A percentile compares a stretch with the other conserved stretches of the same genome.
phyloP scores from a whole-genome alignment of 257 asterid genomes.

The Solanum virginianum region DNA sequence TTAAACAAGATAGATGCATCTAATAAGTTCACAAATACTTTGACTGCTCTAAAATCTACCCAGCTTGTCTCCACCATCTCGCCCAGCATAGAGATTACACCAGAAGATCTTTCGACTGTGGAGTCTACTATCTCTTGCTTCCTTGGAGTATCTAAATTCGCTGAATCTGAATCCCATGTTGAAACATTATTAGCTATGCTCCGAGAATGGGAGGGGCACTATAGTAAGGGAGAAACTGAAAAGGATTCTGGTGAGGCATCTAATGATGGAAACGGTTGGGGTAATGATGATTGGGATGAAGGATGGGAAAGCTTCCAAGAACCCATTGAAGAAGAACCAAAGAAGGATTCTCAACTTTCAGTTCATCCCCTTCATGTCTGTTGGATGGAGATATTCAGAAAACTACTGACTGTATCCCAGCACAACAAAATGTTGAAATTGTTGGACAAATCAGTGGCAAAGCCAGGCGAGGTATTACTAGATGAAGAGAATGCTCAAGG shows the following conservation, averaged over 20 bases:
- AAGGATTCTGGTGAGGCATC: constrained; percentile 26
- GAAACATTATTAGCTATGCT: constrained; percentile 47
- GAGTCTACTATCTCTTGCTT: constrained; percentile 84
- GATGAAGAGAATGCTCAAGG: constrained; percentile 42
- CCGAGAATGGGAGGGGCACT: constrained; percentile 83
- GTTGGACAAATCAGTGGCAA: constrained; percentile 39
- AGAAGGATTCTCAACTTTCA: constrained; percentile 11
- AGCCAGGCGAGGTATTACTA: constrained; percentile 25
- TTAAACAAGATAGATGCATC: constrained; percentile 26
- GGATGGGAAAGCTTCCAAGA: constrained; percentile 98
- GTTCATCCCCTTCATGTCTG: constrained; percentile 74
- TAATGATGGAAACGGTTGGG: constrained; percentile 47
- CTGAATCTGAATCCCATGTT: constrained; percentile 33
- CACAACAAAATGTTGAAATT: constrained; percentile 32
- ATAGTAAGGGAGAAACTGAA: constrained; percentile 17
- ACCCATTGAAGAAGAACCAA: constrained; percentile 35
- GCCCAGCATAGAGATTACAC: constrained; percentile 43
- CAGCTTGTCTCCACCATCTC: constrained; percentile 61
- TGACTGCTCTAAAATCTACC: constrained; percentile 84
- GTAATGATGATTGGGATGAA: constrained; percentile 88
- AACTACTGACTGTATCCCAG: constrained; percentile 30
- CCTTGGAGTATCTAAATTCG: constrained; percentile 41
- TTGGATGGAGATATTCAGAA: constrained; percentile 48
- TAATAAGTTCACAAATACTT: constrained; percentile 43
- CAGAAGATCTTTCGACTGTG: constrained; percentile 53